Percentiles rank a stretch among this genome's conserved stretches.
Evolutionary conservation across 2,329 filamentous ascomycete species (phyloP).

Genomic region (Colletotrichum viniferum): DNA sequence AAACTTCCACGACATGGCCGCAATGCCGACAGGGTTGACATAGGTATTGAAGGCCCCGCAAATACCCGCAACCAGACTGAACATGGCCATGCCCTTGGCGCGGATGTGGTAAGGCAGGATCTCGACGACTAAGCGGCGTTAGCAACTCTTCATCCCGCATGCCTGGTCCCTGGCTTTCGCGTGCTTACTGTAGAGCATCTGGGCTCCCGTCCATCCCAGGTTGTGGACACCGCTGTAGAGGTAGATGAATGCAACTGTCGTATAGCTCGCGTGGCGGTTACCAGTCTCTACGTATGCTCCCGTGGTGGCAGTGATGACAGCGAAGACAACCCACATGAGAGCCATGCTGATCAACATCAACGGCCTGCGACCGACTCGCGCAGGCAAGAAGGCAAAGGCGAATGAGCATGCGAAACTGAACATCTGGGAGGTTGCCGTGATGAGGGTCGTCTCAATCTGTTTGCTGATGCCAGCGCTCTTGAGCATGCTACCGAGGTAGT

Average conservation of each 20-base stretch:
- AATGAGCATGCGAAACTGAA: constrained; percentile 20
- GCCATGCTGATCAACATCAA: constrained; percentile 19
- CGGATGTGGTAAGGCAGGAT: constrained; percentile 57
- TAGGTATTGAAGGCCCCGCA: constrained; percentile 31
- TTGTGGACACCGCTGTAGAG: constrained; percentile 19
- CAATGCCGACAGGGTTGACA: constrained; percentile 58
- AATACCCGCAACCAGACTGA: constrained; percentile 19
- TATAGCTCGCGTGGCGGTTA: constrained; percentile 6
- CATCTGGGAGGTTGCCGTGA: constrained; percentile 20
- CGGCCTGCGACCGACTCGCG: constrained; percentile 16
- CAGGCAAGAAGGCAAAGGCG: constrained; percentile 11
- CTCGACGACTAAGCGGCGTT: constrained; percentile 37
- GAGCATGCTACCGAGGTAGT: constrained; percentile 10
- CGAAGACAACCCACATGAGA: constrained; percentile 17
- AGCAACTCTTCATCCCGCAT: background rate
- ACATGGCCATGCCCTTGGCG: constrained; percentile 50
- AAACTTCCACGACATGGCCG: constrained; percentile 54
- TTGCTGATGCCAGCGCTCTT: constrained; percentile 17
- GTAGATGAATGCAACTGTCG: constrained; percentile 14
- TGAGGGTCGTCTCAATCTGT: constrained; percentile 10
- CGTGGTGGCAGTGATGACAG: constrained; percentile 6
- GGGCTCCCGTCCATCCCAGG: constrained; percentile 17
- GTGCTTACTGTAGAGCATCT: constrained; percentile 16
- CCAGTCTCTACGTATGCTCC: constrained; percentile 17
- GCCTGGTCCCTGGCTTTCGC: background rate